Evolutionary conservation across 345 rosid species (phyloP).

Genomic region (Eucalyptus caleyi): DNA sequence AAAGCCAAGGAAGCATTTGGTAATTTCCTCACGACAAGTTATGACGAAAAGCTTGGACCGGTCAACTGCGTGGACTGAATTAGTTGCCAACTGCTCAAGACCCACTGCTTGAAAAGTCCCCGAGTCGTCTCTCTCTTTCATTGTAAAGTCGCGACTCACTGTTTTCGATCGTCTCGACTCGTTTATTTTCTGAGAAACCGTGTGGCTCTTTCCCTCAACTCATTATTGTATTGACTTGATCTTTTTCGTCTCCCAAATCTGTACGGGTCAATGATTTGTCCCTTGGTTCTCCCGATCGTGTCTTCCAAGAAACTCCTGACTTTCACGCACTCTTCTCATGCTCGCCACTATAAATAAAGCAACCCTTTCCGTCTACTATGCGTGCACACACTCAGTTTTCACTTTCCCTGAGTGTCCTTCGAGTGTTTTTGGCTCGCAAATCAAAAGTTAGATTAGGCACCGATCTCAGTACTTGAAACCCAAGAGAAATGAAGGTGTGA

Average conservation of each 20-base stretch:
- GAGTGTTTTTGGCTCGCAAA: not conserved
- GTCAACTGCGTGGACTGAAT: not conserved
- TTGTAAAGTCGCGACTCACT: not conserved
- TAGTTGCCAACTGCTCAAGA: not conserved
- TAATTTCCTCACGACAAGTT: not conserved
- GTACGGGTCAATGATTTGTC: not conserved
- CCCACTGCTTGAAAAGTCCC: not conserved
- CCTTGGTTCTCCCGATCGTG: not conserved
- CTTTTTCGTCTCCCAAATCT: not conserved
- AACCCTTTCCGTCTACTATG: not conserved
- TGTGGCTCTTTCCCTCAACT: not conserved
- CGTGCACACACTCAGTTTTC: not conserved
- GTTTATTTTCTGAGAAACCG: not conserved
- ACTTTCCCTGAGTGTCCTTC: not conserved
- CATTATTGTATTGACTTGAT: not conserved
- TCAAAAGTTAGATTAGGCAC: not conserved
- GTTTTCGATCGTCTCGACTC: not conserved
- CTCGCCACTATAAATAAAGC: not conserved
- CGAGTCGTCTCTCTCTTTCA: not conserved
- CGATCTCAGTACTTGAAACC: not conserved
- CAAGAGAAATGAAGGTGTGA: not conserved
- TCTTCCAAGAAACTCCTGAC: not conserved
- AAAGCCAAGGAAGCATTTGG: not conserved
- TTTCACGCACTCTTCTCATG: not conserved
- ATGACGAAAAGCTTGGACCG: not conserved